Evolutionary conservation across 345 rosid genomes (phyloP).

Genomic region (Eucalyptus microcorys): DNA sequence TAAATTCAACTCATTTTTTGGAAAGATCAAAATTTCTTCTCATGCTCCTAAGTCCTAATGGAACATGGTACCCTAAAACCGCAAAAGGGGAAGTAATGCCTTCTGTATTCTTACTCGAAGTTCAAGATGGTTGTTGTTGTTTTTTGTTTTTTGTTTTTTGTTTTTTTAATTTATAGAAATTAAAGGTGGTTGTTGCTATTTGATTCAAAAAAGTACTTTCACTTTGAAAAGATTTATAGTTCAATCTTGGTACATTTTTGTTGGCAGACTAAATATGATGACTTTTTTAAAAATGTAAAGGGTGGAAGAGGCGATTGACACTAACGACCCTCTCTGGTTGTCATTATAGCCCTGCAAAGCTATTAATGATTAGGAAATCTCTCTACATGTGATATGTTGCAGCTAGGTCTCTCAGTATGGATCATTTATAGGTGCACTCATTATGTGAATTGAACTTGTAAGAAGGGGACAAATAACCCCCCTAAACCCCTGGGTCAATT

Average conservation of each 20-base stretch:
- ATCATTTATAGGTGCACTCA: background rate
- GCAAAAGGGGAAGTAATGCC: background rate
- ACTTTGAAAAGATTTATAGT: background rate
- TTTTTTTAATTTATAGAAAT: background rate
- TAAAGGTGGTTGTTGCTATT: background rate
- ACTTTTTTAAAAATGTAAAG: too few species aligned
- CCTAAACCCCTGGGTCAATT: background rate
- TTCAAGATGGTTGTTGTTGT: background rate
- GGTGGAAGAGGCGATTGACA: background rate
- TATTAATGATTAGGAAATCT: too few species aligned
- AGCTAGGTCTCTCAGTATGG: background rate
- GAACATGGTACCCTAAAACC: background rate
- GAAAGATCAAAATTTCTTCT: background rate
- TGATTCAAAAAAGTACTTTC: background rate
- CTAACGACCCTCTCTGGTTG: fast-evolving
- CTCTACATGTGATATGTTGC: background rate
- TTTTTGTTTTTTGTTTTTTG: too few species aligned
- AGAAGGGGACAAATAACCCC: background rate
- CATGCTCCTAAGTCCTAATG: background rate
- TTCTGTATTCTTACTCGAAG: background rate
- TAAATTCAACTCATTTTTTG: background rate
- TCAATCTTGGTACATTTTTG: background rate
- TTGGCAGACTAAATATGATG: background rate
- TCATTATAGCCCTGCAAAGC: background rate
- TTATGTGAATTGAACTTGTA: fast-evolving